These are phyloP conservation scores for Micractinium conductrix DNA, from an alignment of 139 green algal genomes.

Conservation along the genomic window DNA sequence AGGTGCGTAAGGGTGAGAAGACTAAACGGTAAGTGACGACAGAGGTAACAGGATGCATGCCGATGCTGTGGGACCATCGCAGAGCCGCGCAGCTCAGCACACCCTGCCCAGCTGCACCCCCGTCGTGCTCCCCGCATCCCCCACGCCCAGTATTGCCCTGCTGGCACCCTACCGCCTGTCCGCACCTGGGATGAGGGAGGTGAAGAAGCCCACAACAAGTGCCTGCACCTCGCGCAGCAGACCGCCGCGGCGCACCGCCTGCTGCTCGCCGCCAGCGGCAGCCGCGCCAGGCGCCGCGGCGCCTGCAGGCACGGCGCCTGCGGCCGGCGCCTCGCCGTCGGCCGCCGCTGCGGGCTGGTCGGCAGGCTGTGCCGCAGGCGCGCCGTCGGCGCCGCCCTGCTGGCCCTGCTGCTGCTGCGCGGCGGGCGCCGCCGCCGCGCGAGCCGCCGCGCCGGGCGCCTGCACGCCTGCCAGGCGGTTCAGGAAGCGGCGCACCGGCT, in stretches of 20 bases:
- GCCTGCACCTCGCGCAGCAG: slow-evolving; percentile 74
- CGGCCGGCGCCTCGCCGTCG: neutral
- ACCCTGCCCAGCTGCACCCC: no score
- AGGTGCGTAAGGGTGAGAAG: no score
- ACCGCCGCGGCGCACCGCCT: slow-evolving; percentile 30
- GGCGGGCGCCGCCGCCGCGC: no score
- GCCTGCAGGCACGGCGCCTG: slow-evolving; percentile 14
- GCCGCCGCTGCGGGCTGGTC: neutral
- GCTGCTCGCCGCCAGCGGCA: slow-evolving; percentile 3
- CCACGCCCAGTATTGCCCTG: no score
- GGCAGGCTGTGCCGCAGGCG: neutral
- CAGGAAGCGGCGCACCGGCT: slow-evolving; percentile 60
- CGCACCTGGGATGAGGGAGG: slow-evolving; percentile 76
- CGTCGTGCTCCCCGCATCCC: no score
- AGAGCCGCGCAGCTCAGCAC: no score
- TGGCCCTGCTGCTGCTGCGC: slow-evolving; percentile 1
- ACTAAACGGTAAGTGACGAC: no score
- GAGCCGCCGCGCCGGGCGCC: neutral
- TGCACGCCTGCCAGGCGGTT: slow-evolving; percentile 35
- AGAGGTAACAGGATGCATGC: no score
- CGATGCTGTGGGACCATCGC: no score
- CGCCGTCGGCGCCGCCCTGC: neutral
- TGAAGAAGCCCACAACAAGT: slow-evolving; percentile 80
- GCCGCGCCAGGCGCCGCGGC: slow-evolving; percentile 24
- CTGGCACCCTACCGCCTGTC: no score